These are phyloP conservation scores for Coccomyxa subellipsoidea DNA, from an alignment of 163 green algal species.

Conservation along the genomic window DNA sequence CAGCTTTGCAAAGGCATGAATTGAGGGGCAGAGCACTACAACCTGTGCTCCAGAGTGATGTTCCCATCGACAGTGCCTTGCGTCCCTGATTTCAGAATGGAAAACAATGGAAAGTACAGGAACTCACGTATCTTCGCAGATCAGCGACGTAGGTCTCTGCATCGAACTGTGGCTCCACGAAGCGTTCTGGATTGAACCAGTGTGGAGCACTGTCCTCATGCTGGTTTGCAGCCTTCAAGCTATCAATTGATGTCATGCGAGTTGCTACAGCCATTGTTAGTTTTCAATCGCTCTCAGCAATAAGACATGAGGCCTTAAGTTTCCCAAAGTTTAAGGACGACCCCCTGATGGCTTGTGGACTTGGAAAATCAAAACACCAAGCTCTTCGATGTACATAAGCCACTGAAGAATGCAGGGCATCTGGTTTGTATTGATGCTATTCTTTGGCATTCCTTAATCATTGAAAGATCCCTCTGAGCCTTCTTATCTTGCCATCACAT, in stretches of 20 bases:
- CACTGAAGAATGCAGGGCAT: no score
- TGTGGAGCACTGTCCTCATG: not conserved
- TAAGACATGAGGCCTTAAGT: no score
- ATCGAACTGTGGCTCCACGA: constrained; percentile 71
- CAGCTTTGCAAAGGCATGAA: not conserved
- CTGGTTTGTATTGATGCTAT: no score
- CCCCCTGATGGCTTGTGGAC: no score
- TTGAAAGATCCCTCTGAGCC: not conserved
- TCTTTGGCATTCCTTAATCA: no score
- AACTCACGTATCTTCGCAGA: constrained; percentile 71
- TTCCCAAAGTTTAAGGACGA: no score
- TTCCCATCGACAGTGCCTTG: not conserved
- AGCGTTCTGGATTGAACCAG: constrained; percentile 83
- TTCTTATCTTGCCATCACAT: not conserved
- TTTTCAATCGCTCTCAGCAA: no score
- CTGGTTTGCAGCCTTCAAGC: not conserved
- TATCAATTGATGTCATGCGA: not conserved
- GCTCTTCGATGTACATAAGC: no score
- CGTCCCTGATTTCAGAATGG: not conserved
- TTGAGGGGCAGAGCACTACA: not conserved
- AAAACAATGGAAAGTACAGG: not conserved
- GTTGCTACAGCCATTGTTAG: not conserved
- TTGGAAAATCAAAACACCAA: no score
- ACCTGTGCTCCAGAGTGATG: not conserved
- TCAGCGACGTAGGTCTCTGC: constrained; percentile 76